Percentiles rank a stretch among this genome's conserved stretches.
phyloP scores from a whole-genome alignment of 345 rosid genomes.

The Salix dunnii region DNA sequence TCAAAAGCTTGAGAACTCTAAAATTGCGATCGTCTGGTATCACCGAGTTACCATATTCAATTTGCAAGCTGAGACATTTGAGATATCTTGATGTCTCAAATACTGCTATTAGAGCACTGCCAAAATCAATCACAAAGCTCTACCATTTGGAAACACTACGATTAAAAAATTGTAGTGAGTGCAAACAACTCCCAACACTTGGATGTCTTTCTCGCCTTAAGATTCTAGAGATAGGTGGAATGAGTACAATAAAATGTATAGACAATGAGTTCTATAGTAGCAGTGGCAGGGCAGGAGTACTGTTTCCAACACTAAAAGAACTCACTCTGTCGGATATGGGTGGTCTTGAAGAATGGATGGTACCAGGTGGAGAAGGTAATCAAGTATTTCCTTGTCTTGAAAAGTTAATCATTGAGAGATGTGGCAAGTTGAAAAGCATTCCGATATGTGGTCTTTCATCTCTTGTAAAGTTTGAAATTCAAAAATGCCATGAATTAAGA shows the following conservation, averaged over 20 bases:
- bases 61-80: no score
- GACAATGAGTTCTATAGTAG: slow-evolving; percentile 2
- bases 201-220: slow-evolving; percentile 2
- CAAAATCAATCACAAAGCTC: no score
- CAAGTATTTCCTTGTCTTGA: no score
- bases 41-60: no score
- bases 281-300: no score
- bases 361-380: neutral
- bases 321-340: neutral
- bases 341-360: slow-evolving; percentile 6
- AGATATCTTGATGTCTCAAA: no score
- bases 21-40: rapidly evolving
- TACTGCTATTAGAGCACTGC: no score
- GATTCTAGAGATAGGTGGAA: neutral
- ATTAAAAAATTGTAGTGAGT: neutral
- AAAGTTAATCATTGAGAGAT: rapidly evolving
- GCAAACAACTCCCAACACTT: neutral
- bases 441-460: no score
- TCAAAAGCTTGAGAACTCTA: no score
- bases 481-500: rapidly evolving
- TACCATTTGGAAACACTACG: no score
- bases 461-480: no score
- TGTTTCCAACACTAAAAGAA: neutral
- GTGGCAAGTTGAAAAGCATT: no score
- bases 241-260: neutral